These are phyloP conservation scores for Phylloporus sp. DNA, from an alignment of 1,284 basidiomycete genomes.

Conservation along the genomic window DNA sequence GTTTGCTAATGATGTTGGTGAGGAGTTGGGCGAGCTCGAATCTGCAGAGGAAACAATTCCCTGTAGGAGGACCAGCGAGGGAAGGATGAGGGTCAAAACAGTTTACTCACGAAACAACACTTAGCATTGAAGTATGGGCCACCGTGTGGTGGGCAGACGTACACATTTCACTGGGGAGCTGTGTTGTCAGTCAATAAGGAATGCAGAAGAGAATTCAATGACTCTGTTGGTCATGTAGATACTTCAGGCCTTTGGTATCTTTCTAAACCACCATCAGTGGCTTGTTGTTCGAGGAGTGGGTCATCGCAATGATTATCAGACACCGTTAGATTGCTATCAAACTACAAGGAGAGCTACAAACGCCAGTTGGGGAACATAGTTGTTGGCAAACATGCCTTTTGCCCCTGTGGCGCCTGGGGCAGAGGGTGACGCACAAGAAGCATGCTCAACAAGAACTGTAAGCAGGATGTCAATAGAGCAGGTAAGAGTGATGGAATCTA, in stretches of 20 bases:
- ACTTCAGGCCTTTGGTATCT: slow-evolving; percentile 59
- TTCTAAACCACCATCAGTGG: slow-evolving; percentile 45
- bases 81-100: background rate
- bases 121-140: slow-evolving; percentile 33
- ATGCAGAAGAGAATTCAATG: background rate
- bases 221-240: slow-evolving; percentile 57
- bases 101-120: slow-evolving; percentile 54
- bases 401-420: slow-evolving; percentile 15
- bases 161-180: slow-evolving; percentile 62
- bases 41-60: slow-evolving; percentile 62
- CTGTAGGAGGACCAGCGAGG: slow-evolving; percentile 36
- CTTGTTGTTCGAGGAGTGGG: background rate
- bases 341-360: no score
- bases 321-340: no score
- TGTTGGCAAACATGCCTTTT: slow-evolving; percentile 38
- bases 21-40: slow-evolving; percentile 70
- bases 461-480: background rate
- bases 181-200: slow-evolving; percentile 1
- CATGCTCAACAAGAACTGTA: background rate
- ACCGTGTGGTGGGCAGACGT: slow-evolving; percentile 33
- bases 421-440: background rate
- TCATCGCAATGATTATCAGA: no score
- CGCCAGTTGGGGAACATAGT: slow-evolving; percentile 13
- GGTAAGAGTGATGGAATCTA: background rate
- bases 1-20: slow-evolving; percentile 58